Conservation (phyloP, 129 eudicot genomes). For the Lactuca sativa region DNA sequence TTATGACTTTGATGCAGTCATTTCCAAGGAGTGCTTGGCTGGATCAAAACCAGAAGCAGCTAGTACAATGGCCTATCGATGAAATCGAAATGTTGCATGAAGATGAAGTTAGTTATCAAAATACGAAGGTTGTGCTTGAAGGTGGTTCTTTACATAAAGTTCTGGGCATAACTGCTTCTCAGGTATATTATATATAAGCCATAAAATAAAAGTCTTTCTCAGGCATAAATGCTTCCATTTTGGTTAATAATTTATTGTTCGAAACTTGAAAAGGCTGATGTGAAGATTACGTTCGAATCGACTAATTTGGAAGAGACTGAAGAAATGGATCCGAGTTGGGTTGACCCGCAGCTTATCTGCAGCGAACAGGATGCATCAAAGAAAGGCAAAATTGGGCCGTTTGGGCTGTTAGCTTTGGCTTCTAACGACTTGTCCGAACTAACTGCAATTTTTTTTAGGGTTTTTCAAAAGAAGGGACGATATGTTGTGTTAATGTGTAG, state of each 20-base stretch:
- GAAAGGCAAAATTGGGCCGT: slow-evolving; percentile 46
- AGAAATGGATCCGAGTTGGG: slow-evolving; percentile 52
- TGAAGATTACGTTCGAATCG: slow-evolving; percentile 48
- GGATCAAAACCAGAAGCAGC: slow-evolving; percentile 55
- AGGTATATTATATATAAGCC: slow-evolving; percentile 28
- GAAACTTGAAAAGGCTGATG: slow-evolving; percentile 54
- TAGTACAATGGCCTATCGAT: slow-evolving; percentile 63
- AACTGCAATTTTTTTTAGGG: slow-evolving; percentile 41
- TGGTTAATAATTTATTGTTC: slow-evolving; percentile 15
- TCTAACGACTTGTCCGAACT: slow-evolving; percentile 32
- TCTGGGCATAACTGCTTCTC: slow-evolving; percentile 58
- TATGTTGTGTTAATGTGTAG: neutral
- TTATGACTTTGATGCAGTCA: slow-evolving; percentile 24
- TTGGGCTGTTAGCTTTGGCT: slow-evolving; percentile 39
- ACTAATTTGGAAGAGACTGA: slow-evolving; percentile 53
- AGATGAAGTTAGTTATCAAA: slow-evolving; percentile 9
- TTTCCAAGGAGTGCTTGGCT: slow-evolving; percentile 59
- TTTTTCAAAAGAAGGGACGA: slow-evolving; percentile 4
- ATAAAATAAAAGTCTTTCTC: neutral
- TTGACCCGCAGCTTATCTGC: slow-evolving; percentile 22
- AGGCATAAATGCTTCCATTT: neutral
- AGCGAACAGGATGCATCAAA: slow-evolving; percentile 27
- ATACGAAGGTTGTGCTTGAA: neutral
- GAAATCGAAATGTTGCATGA: slow-evolving; percentile 43
- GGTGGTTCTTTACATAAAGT: slow-evolving; percentile 31